Conservation (phyloP, 345 rosid genomes). For the Citropsis articulata region DNA sequence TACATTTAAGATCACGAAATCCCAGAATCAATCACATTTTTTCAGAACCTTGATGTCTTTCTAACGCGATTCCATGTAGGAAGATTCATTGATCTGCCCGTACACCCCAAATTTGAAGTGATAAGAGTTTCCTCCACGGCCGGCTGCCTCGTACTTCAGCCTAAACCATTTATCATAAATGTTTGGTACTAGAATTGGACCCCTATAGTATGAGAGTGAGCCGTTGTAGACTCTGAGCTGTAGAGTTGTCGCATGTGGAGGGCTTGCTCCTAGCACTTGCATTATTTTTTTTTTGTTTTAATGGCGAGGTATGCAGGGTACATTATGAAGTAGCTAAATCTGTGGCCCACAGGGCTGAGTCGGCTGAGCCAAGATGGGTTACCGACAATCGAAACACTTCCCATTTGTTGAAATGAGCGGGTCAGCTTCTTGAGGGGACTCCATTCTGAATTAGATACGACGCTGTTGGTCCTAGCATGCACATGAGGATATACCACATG, state of each 20-base stretch:
- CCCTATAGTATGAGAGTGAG: not conserved
- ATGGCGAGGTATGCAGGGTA: too few species aligned
- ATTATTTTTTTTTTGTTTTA: too few species aligned
- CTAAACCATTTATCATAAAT: constrained; percentile 25
- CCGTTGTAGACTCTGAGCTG: not conserved
- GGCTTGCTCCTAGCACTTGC: not conserved
- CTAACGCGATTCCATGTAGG: constrained; percentile 33
- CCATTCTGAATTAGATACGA: too few species aligned
- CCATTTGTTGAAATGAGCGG: too few species aligned
- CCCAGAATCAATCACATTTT: not conserved
- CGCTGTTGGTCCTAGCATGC: too few species aligned
- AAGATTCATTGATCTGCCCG: constrained; percentile 7
- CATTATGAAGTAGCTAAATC: too few species aligned
- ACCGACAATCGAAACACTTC: too few species aligned
- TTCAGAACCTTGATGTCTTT: constrained; percentile 12
- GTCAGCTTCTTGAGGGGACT: too few species aligned
- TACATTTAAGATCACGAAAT: too few species aligned
- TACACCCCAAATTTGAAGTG: constrained; percentile 30
- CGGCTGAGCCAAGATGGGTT: too few species aligned
- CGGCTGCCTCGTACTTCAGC: constrained; percentile 10
- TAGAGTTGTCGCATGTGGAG: not conserved
- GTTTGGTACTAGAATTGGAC: constrained; percentile 9
- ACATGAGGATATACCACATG: too few species aligned
- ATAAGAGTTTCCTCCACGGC: constrained; percentile 18
- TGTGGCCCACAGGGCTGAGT: too few species aligned